Conservation (phyloP, 1,139 yeast species). For the Saccharomyces hybrid region DNA sequence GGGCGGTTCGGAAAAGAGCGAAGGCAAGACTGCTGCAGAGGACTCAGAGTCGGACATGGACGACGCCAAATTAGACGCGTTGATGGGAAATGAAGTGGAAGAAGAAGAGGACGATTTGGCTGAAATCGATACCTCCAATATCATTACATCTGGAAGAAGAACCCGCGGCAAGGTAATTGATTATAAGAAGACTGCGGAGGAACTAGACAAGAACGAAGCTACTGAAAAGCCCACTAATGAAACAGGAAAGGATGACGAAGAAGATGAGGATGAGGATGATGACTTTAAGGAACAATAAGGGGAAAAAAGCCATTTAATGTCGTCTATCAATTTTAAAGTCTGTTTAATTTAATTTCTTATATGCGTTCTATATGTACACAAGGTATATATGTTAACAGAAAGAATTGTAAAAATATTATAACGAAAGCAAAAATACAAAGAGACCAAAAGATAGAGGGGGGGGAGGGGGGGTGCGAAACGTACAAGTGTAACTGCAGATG, state of each 20-base stretch:
- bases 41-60: conserved; percentile 51
- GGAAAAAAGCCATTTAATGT: background rate
- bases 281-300: conserved; percentile 17
- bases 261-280: conserved; percentile 26
- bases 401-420: background rate
- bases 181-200: conserved; percentile 75
- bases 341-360: background rate
- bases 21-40: conserved; percentile 36
- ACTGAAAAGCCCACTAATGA: conserved; percentile 19
- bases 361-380: background rate
- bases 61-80: conserved; percentile 42
- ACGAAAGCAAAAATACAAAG: background rate
- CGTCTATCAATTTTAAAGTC: background rate
- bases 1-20: conserved; percentile 40
- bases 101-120: conserved; percentile 73
- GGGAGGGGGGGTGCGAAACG: background rate
- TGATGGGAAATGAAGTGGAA: conserved; percentile 45
- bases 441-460: background rate
- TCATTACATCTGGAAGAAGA: conserved; percentile 78
- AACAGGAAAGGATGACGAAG: conserved; percentile 33
- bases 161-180: conserved; percentile 87
- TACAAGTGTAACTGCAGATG: background rate
- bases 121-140: conserved; percentile 79
- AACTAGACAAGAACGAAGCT: conserved; percentile 48
- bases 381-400: background rate